Conservation (phyloP, 2,329 filamentous ascomycete species). For the Exophiala spinifera region DNA sequence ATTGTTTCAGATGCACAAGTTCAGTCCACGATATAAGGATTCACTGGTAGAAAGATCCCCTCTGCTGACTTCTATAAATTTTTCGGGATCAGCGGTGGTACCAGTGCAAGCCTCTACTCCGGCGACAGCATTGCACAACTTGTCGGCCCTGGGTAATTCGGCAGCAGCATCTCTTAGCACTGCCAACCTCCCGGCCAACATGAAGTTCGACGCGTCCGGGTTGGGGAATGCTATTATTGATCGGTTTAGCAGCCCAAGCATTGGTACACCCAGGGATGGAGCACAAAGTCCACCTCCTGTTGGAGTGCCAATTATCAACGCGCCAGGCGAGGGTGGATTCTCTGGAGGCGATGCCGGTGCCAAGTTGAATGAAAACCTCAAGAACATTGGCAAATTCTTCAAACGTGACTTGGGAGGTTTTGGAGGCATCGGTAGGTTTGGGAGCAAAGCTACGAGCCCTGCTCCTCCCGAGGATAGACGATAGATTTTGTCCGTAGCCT, state of each 20-base stretch:
- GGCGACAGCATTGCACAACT: constrained; percentile 45
- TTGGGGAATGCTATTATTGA: constrained; percentile 79
- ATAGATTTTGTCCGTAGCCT: constrained; percentile 4
- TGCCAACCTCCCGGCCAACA: constrained; percentile 43
- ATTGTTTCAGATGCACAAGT: constrained; percentile 82
- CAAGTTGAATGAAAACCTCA: constrained; percentile 87
- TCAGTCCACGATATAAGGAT: constrained; percentile 59
- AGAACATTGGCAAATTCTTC: constrained; percentile 96
- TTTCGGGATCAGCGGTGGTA: constrained; percentile 41
- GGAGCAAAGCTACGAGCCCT: constrained; percentile 28
- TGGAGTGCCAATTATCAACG: constrained; percentile 26
- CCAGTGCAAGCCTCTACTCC: constrained; percentile 32
- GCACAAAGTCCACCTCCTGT: constrained; percentile 30
- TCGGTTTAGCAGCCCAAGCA: constrained; percentile 68
- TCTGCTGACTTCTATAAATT: constrained; percentile 63
- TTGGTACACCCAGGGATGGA: constrained; percentile 59
- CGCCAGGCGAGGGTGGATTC: constrained; percentile 29
- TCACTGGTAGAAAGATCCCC: constrained; percentile 68
- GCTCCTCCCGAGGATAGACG: constrained; percentile 25
- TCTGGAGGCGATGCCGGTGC: constrained; percentile 53
- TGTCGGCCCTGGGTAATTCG: constrained; percentile 44
- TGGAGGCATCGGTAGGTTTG: constrained; percentile 62
- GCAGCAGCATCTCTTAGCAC: constrained; percentile 43
- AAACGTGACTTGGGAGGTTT: constrained; percentile 77
- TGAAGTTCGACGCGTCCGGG: constrained; percentile 74